These are phyloP conservation scores for Thielaviopsis populi DNA, from an alignment of 2,329 filamentous ascomycete genomes.

Conservation along the genomic window DNA sequence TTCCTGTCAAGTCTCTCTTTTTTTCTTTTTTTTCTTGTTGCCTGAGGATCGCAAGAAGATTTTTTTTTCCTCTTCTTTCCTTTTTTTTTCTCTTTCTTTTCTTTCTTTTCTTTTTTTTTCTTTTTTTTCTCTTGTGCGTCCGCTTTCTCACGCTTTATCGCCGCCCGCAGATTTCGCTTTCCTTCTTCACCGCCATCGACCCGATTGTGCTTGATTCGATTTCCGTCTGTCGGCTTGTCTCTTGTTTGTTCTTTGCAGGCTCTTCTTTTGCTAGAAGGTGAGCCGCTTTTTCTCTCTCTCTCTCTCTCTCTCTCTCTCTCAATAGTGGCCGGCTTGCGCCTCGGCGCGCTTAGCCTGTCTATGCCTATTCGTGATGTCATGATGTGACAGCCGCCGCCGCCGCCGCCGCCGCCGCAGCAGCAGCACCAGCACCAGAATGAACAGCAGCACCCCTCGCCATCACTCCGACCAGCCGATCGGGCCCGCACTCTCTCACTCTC, in stretches of 20 bases:
- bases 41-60: constrained; percentile 1
- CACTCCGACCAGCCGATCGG: too few relatives aligned
- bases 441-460: too few relatives aligned
- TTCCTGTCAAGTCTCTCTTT: neutral
- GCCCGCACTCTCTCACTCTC: neutral
- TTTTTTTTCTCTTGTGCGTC: neutral
- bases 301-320: neutral
- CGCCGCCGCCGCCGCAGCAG: too few relatives aligned
- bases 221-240: too few relatives aligned
- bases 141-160: neutral
- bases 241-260: neutral
- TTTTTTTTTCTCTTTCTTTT: neutral
- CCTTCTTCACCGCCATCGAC: neutral
- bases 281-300: neutral
- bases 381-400: neutral
- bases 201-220: neutral
- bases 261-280: constrained; percentile 1
- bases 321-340: neutral
- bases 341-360: neutral
- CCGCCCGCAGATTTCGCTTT: neutral
- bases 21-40: constrained; percentile 9
- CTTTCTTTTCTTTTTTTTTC: neutral
- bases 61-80: neutral
- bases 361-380: neutral
- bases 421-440: neutral